Percentiles rank a stretch among this genome's conserved stretches.
Conservation (phyloP, 441 rosid species). For the Eruca vesicaria region DNA sequence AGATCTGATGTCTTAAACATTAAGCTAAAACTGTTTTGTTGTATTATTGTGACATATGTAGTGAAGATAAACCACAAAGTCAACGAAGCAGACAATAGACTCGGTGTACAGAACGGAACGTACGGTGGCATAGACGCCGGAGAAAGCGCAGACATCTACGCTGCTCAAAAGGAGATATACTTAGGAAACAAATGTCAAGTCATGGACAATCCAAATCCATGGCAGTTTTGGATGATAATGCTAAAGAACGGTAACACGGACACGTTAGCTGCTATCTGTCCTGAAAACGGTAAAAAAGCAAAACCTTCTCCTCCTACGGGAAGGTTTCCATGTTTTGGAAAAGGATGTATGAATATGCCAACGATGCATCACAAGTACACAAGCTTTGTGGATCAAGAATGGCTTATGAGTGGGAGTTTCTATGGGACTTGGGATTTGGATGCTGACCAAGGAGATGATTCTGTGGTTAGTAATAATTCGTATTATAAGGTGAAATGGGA, state of each 20-base stretch:
- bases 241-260: conserved; percentile 82
- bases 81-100: conserved; percentile 67
- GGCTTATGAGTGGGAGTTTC: conserved; percentile 57
- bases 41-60: conserved; percentile 19
- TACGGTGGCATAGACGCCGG: conserved; percentile 45
- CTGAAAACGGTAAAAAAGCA: conserved; percentile 56
- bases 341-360: conserved; percentile 88
- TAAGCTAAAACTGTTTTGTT: conserved; percentile 10
- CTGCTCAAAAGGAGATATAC: conserved; percentile 68
- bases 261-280: conserved; percentile 62
- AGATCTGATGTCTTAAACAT: background rate
- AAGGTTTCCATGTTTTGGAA: conserved; percentile 78
- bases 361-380: conserved; percentile 60
- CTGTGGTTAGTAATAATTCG: conserved; percentile 39
- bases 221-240: conserved; percentile 98
- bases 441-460: conserved; percentile 35
- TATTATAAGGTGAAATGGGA: conserved; percentile 71
- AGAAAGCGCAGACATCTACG: conserved; percentile 47
- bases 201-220: conserved; percentile 59
- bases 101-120: conserved; percentile 61
- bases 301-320: conserved; percentile 52
- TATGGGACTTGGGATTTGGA: conserved; percentile 79
- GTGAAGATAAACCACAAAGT: conserved; percentile 53
- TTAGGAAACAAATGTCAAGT: conserved; percentile 75
- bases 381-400: conserved; percentile 41